phyloP scores from a whole-genome alignment of 2,329 filamentous ascomycete genomes.

The Monosporascus sp. region DNA sequence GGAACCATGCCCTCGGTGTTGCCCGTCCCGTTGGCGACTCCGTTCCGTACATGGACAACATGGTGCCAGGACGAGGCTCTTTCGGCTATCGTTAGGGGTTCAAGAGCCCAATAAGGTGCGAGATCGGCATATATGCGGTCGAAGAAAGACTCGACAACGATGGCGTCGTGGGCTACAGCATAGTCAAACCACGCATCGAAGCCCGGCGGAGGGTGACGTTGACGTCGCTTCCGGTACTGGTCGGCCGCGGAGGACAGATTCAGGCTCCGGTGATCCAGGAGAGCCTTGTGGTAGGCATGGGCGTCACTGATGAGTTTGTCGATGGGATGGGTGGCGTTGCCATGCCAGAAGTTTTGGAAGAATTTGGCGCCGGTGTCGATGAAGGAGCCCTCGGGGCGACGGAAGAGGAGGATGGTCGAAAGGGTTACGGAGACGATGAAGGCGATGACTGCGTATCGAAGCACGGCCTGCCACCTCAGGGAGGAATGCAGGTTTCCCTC shows the following conservation, averaged over 20 bases:
- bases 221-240: slow-evolving; percentile 50
- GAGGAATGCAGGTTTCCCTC: slow-evolving; percentile 11
- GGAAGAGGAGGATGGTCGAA: slow-evolving; percentile 16
- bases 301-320: slow-evolving; percentile 43
- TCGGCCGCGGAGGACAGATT: slow-evolving; percentile 46
- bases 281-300: slow-evolving; percentile 33
- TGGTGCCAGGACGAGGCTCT: slow-evolving; percentile 38
- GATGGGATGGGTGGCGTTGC: slow-evolving; percentile 39
- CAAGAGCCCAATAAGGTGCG: slow-evolving; percentile 54
- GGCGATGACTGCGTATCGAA: slow-evolving; percentile 15
- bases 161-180: slow-evolving; percentile 43
- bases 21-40: slow-evolving; percentile 34
- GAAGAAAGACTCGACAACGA: slow-evolving; percentile 59
- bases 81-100: slow-evolving; percentile 32
- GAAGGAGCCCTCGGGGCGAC: slow-evolving; percentile 15
- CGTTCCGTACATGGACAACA: slow-evolving; percentile 43
- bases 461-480: slow-evolving; percentile 12
- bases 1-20: slow-evolving; percentile 34
- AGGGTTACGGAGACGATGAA: slow-evolving; percentile 17
- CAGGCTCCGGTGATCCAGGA: slow-evolving; percentile 39
- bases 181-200: slow-evolving; percentile 56
- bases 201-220: slow-evolving; percentile 57
- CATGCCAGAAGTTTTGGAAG: slow-evolving; percentile 19
- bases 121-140: slow-evolving; percentile 60
- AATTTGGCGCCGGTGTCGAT: slow-evolving; percentile 11